These are phyloP conservation scores for Fusarium pseudograminearum DNA, from an alignment of 2,329 filamentous ascomycete genomes.

Conservation along the genomic window DNA sequence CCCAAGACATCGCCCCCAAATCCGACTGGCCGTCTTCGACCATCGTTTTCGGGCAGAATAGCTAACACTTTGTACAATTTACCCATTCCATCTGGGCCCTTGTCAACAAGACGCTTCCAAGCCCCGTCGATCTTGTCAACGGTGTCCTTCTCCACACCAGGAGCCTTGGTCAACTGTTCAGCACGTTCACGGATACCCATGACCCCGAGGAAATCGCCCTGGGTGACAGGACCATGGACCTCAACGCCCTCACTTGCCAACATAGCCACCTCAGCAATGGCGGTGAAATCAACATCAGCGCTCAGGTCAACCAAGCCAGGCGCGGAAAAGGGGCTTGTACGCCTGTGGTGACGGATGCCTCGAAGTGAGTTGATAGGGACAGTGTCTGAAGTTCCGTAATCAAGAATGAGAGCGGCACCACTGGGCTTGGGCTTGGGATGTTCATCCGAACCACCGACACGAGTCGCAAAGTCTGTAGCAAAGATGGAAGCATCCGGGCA, in stretches of 20 bases:
- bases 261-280: conserved; percentile 84
- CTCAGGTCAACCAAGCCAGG: conserved; percentile 89
- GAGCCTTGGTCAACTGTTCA: conserved; percentile 69
- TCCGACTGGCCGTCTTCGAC: conserved; percentile 82
- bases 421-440: conserved; percentile 71
- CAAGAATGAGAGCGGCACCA: conserved; percentile 93
- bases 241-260: conserved; percentile 83
- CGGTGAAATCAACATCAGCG: conserved; percentile 93
- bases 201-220: conserved; percentile 79
- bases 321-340: conserved; percentile 81
- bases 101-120: conserved; percentile 87
- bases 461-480: conserved; percentile 81
- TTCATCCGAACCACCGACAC: conserved; percentile 78
- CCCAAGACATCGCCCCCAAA: conserved; percentile 79
- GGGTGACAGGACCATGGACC: conserved; percentile 90
- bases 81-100: conserved; percentile 88
- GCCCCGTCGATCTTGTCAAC: conserved; percentile 75
- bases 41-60: conserved; percentile 84
- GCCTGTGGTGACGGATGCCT: conserved; percentile 82
- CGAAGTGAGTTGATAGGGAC: conserved; percentile 91
- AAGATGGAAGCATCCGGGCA: conserved; percentile 89
- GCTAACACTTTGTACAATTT: conserved; percentile 94
- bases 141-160: conserved; percentile 58
- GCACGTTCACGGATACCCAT: conserved; percentile 89
- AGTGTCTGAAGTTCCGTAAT: conserved; percentile 85